Evolutionary conservation across 2,329 filamentous ascomycete genomes (phyloP), one percentile per base, ranked within the genome.

Genomic region (Cytospora paraplurivora): DNA sequence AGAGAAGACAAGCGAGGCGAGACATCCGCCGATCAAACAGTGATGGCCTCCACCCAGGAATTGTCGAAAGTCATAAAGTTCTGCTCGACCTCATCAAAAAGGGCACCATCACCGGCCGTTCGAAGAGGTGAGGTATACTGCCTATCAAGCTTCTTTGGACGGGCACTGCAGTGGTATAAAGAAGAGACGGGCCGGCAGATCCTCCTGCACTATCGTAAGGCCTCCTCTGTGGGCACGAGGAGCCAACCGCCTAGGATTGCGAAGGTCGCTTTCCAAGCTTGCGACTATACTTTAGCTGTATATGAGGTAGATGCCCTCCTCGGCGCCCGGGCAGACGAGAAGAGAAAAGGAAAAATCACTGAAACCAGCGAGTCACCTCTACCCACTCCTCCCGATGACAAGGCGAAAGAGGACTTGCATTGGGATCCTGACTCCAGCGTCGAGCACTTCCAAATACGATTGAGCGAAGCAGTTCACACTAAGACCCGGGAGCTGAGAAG

Each of bases 141-240:
- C 55, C 60, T 62, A n/a, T 52, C 54, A n/a, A 54, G 49, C 37
- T 62, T 62, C 55, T 12, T 35, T 1, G 3, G 49, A 27, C 50
- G 60, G 54, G 55, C 55, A 11, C 54, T 51, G 37, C 54, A 58
- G 19, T 62, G 54, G 54, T 62, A 62, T n/a, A 58, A 47, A 54
- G 17, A 59, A 12, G 60, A 62, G 1, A 49, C 19, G 12, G 54
- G 35, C 49, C 37, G 60, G n/a, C 60, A 62, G 47, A 27, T 52
- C 35, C 15, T 32, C 1, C 34, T 4, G 27, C 35, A 15, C 8
- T 27, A 15, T 37, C 34, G 60, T 12, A 34, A 51, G 41, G 47
- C 58, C 2, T 15, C 38, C 7, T 38, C 13, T n/a, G 37, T 33
- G 4, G 51, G 58, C 50, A 47, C 11, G 53, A 27, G 60, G 37